These are phyloP conservation scores for Peniophora sp. DNA, from an alignment of 1,284 basidiomycete genomes.

Conservation along the genomic window DNA sequence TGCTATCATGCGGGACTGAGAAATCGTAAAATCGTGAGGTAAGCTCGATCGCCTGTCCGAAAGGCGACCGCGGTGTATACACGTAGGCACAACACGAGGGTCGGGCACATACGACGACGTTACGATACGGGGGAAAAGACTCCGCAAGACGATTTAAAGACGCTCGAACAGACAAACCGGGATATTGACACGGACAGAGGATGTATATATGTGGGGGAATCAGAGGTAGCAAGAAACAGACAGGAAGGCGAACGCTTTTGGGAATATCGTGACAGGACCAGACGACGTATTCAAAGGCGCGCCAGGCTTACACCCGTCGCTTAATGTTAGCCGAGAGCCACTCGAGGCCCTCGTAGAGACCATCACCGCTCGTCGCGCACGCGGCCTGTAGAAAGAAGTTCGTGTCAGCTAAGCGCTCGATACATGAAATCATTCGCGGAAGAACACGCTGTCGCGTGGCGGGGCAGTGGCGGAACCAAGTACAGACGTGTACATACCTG, in stretches of 20 bases:
- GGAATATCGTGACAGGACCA: constrained; percentile 33
- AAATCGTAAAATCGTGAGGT: too few relatives aligned
- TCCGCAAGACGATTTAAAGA: not conserved
- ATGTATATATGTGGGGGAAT: not conserved
- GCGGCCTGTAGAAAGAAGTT: constrained; percentile 58
- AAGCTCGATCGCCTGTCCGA: too few relatives aligned
- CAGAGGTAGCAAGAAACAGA: not conserved
- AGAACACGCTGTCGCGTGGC: not conserved
- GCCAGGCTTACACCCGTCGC: constrained; percentile 56
- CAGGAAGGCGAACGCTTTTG: constrained; percentile 17
- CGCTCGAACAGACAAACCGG: not conserved
- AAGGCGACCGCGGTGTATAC: too few relatives aligned
- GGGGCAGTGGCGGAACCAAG: constrained; percentile 1
- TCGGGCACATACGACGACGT: too few relatives aligned
- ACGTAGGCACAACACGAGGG: too few relatives aligned
- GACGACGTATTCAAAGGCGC: constrained; percentile 23
- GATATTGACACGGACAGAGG: not conserved
- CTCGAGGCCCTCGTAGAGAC: constrained; percentile 97
- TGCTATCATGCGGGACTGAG: too few relatives aligned
- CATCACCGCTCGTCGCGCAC: constrained; percentile 98
- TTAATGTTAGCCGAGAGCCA: constrained; percentile 91
- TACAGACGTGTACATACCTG: constrained; percentile 51
- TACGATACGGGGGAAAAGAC: not conserved
- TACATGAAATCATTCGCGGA: too few relatives aligned
- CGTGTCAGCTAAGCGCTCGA: constrained; percentile 8